A percentile compares a stretch with the other conserved stretches of the same genome.
Evolutionary conservation across 371 early-diverging fungal genomes (phyloP).

Genomic region (Conidiobolus incongruus): DNA sequence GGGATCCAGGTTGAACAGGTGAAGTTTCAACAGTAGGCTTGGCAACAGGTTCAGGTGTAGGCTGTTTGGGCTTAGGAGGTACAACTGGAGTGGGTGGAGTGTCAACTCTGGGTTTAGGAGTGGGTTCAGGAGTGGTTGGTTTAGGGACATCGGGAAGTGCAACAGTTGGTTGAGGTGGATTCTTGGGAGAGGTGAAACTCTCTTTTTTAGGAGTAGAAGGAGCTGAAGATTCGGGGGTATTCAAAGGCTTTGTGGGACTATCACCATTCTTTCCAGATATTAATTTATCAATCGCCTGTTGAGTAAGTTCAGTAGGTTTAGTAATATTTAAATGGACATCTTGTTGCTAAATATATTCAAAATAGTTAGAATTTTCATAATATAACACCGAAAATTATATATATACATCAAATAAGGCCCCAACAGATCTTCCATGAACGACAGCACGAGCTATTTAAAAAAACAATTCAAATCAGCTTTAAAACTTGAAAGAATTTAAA

Average conservation of each 20-base stretch:
- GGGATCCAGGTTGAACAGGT: no score
- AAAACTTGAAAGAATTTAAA: no score
- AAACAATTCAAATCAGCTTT: not conserved
- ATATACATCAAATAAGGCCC: conserved; percentile 19
- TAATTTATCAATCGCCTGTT: not conserved
- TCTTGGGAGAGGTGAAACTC: not conserved
- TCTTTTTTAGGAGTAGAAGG: not conserved
- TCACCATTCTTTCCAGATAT: not conserved
- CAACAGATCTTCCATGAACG: conserved; percentile 44
- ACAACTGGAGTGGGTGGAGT: not conserved
- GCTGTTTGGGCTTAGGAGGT: no score
- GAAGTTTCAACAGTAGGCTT: no score
- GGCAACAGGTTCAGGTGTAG: no score
- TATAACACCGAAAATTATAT: not conserved
- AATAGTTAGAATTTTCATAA: no score
- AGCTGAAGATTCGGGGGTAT: not conserved
- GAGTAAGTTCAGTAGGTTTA: not conserved
- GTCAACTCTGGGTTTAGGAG: not conserved
- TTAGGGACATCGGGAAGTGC: not conserved
- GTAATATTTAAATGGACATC: conserved; percentile 1
- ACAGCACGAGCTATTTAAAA: conserved; percentile 31
- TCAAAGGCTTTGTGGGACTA: not conserved
- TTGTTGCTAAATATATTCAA: not conserved
- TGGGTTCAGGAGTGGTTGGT: not conserved
- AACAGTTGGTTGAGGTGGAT: not conserved